Conservation (phyloP, 2,329 filamentous ascomycete genomes). For the Colletotrichum brevisporum region DNA sequence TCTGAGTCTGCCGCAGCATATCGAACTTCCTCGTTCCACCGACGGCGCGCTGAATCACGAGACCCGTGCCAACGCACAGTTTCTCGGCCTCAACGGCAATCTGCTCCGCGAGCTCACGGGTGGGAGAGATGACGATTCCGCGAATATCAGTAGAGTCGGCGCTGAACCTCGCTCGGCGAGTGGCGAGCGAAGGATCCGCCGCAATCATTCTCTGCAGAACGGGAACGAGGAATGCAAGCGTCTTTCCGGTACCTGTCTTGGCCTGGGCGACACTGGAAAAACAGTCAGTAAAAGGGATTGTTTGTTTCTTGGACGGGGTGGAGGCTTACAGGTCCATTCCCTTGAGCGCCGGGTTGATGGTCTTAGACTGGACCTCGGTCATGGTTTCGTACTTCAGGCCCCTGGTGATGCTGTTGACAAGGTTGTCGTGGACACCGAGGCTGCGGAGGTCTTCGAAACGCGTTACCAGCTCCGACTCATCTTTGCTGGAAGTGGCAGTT, state of each 20-base stretch:
- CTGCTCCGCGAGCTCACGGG: slow-evolving; percentile 85
- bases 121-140: slow-evolving; percentile 82
- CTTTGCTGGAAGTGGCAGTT: slow-evolving; percentile 21
- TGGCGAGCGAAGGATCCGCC: slow-evolving; percentile 72
- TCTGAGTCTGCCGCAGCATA: slow-evolving; percentile 78
- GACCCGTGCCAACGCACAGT: slow-evolving; percentile 74
- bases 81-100: slow-evolving; percentile 84
- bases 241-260: slow-evolving; percentile 97
- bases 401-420: slow-evolving; percentile 78
- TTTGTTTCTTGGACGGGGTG: slow-evolving; percentile 14
- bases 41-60: slow-evolving; percentile 83
- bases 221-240: slow-evolving; percentile 91
- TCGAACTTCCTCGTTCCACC: slow-evolving; percentile 85
- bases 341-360: slow-evolving; percentile 83
- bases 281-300: slow-evolving; percentile 41
- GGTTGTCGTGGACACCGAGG: slow-evolving; percentile 70
- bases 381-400: slow-evolving; percentile 85
- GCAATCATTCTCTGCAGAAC: slow-evolving; percentile 83
- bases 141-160: slow-evolving; percentile 72
- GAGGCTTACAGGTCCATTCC: slow-evolving; percentile 84
- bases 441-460: slow-evolving; percentile 61
- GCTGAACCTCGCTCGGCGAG: slow-evolving; percentile 51
- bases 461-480: slow-evolving; percentile 46
- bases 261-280: slow-evolving; percentile 84
- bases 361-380: slow-evolving; percentile 92